Evolutionary conservation across 2,329 filamentous ascomycete genomes (phyloP).

Genomic region (Fusarium irregulare): DNA sequence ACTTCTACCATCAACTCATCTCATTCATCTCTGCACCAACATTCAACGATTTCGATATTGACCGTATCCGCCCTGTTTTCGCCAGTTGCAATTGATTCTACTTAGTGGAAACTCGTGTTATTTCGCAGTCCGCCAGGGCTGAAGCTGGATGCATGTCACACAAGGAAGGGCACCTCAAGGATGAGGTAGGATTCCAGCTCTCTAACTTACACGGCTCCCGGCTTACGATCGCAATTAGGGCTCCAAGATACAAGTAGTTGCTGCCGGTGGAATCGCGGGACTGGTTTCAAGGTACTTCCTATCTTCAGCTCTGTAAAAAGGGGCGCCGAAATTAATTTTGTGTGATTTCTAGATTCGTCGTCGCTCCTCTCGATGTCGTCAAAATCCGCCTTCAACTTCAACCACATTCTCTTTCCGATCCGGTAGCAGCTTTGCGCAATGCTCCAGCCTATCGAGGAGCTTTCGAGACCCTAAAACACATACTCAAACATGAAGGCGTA

Average conservation of each 20-base stretch:
- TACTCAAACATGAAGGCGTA: constrained; percentile 83
- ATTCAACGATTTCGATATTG: neutral
- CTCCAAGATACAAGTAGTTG: constrained; percentile 66
- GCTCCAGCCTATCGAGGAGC: constrained; percentile 77
- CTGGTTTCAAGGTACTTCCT: constrained; percentile 82
- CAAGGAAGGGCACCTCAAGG: constrained; percentile 61
- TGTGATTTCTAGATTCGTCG: constrained; percentile 74
- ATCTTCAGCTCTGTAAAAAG: neutral
- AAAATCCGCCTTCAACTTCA: constrained; percentile 98
- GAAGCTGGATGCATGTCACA: constrained; percentile 52
- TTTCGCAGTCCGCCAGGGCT: constrained; percentile 32
- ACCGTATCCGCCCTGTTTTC: neutral
- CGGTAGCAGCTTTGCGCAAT: constrained; percentile 67
- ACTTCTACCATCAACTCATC: constrained; percentile 21
- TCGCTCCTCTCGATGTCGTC: constrained; percentile 95
- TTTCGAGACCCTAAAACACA: constrained; percentile 78
- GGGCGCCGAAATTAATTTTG: constrained; percentile 26
- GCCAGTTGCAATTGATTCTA: neutral
- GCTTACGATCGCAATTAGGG: constrained; percentile 54
- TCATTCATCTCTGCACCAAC: constrained; percentile 55
- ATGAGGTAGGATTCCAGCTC: constrained; percentile 61
- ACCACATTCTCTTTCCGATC: constrained; percentile 83
- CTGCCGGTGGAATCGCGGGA: constrained; percentile 74
- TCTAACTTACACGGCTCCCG: neutral
- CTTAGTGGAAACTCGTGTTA: constrained; percentile 38